Evolutionary conservation across 2,329 filamentous ascomycete genomes (phyloP).

Genomic region (Aspergillus sp.): DNA sequence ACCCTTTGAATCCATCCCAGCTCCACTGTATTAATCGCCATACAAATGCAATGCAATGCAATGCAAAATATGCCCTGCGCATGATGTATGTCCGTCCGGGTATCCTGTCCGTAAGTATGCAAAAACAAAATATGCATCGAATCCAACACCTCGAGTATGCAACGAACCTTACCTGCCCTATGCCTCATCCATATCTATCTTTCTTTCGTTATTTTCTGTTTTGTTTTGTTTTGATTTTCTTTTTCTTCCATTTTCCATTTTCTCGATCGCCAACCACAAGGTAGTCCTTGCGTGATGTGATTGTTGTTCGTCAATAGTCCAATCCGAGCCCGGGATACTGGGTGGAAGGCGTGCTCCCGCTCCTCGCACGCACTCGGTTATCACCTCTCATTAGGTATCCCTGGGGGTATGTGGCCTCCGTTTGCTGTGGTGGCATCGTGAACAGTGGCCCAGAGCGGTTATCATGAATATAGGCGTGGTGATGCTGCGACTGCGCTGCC

Average conservation of each 20-base stretch:
- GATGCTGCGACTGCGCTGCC: constrained; percentile 11
- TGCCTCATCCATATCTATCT: constrained; percentile 9
- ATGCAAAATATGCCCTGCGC: neutral
- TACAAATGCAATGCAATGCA: neutral
- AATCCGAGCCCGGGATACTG: neutral
- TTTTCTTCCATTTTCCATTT: neutral
- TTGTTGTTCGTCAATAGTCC: neutral
- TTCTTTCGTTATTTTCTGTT: neutral
- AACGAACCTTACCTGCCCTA: constrained; percentile 9
- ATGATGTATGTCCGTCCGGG: neutral
- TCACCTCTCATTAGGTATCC: neutral
- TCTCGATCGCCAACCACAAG: neutral
- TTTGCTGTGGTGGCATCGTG: neutral
- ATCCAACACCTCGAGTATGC: neutral
- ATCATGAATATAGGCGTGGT: constrained; percentile 25
- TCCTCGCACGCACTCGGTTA: neutral
- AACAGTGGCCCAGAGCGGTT: constrained; percentile 31
- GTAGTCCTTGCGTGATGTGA: neutral
- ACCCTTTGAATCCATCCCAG: neutral
- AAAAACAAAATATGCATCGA: neutral
- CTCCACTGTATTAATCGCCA: neutral
- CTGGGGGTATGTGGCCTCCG: neutral
- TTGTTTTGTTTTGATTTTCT: neutral
- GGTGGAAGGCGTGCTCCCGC: neutral
- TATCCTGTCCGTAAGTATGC: neutral